These are phyloP conservation scores for Lipomyces chichibuensis DNA, from an alignment of 805 yeast species.

Conservation along the genomic window DNA sequence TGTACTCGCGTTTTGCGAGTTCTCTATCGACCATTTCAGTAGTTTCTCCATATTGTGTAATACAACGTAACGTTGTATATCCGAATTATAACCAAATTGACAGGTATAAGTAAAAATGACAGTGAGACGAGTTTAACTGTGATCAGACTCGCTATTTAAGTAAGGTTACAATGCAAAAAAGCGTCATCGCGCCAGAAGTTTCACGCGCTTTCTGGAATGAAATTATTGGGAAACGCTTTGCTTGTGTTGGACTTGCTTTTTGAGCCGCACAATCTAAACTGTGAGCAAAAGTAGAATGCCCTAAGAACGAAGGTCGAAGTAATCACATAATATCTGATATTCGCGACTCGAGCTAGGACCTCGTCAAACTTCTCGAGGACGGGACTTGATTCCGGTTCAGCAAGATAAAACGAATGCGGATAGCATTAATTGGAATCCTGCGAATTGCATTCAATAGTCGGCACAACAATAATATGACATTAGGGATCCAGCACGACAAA, in stretches of 20 bases:
- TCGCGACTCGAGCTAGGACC: too few species aligned
- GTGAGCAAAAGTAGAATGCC: not conserved
- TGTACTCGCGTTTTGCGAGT: slow-evolving; percentile 66
- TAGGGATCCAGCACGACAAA: not conserved
- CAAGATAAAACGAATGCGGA: too few species aligned
- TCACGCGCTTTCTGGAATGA: slow-evolving; percentile 21
- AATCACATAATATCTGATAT: too few species aligned
- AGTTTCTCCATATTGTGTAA: slow-evolving; percentile 77
- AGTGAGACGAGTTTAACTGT: too few species aligned
- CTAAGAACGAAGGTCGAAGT: not conserved
- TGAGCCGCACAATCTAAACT: not conserved
- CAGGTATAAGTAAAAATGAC: not conserved
- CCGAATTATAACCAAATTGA: not conserved
- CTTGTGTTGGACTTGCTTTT: not conserved
- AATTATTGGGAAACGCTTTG: not conserved
- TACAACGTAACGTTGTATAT: not conserved
- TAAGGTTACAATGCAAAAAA: not conserved
- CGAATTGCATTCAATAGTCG: too few species aligned
- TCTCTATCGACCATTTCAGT: slow-evolving; percentile 87
- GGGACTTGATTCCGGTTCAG: too few species aligned
- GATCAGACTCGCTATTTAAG: not conserved
- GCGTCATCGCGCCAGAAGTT: slow-evolving; percentile 13
- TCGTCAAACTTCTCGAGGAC: too few species aligned
- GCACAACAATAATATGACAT: not conserved
- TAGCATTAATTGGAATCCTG: too few species aligned